Evolutionary conservation across 306 rosid species (phyloP), one percentile per base, ranked within the genome.

Genomic region (Cucurbita moschata): DNA sequence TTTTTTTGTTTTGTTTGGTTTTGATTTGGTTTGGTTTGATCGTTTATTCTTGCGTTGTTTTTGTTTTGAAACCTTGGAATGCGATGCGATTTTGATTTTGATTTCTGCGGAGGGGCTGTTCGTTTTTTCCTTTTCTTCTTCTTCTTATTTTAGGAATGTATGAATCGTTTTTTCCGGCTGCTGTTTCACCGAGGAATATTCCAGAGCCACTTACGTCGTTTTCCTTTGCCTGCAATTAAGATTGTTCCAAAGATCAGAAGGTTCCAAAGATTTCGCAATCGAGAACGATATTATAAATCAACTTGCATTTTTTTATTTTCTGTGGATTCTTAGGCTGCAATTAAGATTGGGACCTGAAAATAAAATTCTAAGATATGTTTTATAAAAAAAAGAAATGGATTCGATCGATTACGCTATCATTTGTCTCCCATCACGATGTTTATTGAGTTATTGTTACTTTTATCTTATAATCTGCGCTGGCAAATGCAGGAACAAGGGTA

Each of bases 401-500:
- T 5, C 0, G 39, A 44, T 19, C 30, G 21, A 44, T 21, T 44
- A 44, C 70, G 53, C 72, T 44, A 44, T 43, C 72, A 2, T 18
- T 21, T 8, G 38, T 49, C 54, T 66, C 18, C 6, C 40, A 44
- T 67, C 72, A 21, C 0, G 72, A 47, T 46, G 56, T 12, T 46
- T 67, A 23, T 21, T 67, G 7, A 21, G 43, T 26, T 21, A 26
- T 68, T 68, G 1, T 26, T 7, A 23, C 68, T 37, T 77, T 74
- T 63, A 71, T 68, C 78, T 61, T 18, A 44, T 63, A 14, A 26
- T 44, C 14, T 37, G 53, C n/a, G 62, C 63, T 40, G 10, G 72
- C 39, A 57, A 75, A 60, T 86, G 79, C 87, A 92, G 97, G 85
- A 89, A 81, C 47, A 92, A 92, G 82, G 97, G 97, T 60, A 89